Evolutionary conservation across 108 stramenopile genomes (phyloP).

Genomic region (Nitzschia palea): DNA sequence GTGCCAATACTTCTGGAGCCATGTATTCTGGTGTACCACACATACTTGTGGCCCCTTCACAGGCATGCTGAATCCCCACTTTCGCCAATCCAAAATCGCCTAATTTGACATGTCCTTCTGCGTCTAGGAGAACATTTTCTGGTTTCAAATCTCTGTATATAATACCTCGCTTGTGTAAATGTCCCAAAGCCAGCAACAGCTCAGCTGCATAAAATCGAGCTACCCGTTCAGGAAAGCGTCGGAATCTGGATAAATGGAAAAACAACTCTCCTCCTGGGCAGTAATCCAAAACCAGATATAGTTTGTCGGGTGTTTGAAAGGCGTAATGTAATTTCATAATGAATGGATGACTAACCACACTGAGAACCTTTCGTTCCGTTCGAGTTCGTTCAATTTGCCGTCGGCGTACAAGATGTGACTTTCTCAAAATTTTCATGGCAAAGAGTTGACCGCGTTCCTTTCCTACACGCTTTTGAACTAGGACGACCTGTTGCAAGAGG

Average conservation of each 20-base stretch:
- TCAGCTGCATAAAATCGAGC: constrained; percentile 94
- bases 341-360: constrained; percentile 83
- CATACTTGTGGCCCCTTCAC: constrained; percentile 88
- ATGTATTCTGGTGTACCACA: constrained; percentile 99
- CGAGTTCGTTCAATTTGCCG: constrained; percentile 95
- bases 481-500: constrained; percentile 75
- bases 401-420: constrained; percentile 89
- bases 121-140: constrained; percentile 90
- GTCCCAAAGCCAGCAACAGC: constrained; percentile 85
- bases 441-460: constrained; percentile 76
- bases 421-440: constrained; percentile 98
- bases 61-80: constrained; percentile 77
- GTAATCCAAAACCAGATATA: constrained; percentile 95
- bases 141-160: constrained; percentile 92
- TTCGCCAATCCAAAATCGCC: constrained; percentile 93
- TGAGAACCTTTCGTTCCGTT: constrained; percentile 95
- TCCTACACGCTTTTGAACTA: constrained; percentile 83
- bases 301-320: constrained; percentile 87
- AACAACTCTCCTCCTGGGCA: constrained; percentile 97
- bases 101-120: constrained; percentile 89
- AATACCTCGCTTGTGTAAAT: constrained; percentile 83
- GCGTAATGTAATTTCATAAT: constrained; percentile 91
- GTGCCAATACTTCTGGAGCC: constrained; percentile 92
- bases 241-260: constrained; percentile 92
- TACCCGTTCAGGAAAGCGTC: constrained; percentile 92